Evolutionary conservation across 768 basidiomycete species (phyloP), one percentile per base, ranked within the genome.

Genomic region (Tricholoma sp.): DNA sequence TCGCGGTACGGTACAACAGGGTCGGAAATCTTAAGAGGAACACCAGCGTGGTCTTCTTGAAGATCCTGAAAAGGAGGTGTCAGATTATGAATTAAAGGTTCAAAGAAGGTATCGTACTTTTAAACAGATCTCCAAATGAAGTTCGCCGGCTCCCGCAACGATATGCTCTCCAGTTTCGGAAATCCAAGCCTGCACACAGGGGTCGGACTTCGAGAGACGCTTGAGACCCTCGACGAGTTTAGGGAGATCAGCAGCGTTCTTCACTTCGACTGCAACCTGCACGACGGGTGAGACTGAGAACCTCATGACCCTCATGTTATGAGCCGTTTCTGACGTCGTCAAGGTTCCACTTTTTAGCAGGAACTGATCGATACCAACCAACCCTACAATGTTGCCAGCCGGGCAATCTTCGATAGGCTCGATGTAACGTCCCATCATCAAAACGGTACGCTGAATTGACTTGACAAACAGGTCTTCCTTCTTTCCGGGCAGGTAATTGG

Each of bases 231-330:
- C 97, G 61, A 98, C 97, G 63, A 99, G 90, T 79, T 99, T 99
- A 70, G 97, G 97, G 49, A 99, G 83, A 83, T 99, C 97, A 58
- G 92, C 85, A 57, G 97, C 94, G 74, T 98, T 99, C 88, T 98
- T 98, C 76, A 98, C 97, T 76, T 99, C 97, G 66, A 99, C 97
- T 63, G 97, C 93, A 69, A 98, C 94, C 72, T 86, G 97, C 46
- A 99, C 97, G 81, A 99, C 97, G 65, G 97, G 97, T 29, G 97
- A 98, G 56, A 99, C 97, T 73, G 95, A 98, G 85, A 98, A 98
- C 79, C 90, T 93, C 97, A 99, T 99, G 75, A 99, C 94, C 80
- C 81, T 93, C 94, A 99, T 97, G 83, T 99, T 99, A 83, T 99
- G 97, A 52, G 97, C 97, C 54, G 94, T 97, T 79, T 98, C 97